phyloP scores from a whole-genome alignment of 108 stramenopile species.

The Fistulifera pelliculosa region DNA sequence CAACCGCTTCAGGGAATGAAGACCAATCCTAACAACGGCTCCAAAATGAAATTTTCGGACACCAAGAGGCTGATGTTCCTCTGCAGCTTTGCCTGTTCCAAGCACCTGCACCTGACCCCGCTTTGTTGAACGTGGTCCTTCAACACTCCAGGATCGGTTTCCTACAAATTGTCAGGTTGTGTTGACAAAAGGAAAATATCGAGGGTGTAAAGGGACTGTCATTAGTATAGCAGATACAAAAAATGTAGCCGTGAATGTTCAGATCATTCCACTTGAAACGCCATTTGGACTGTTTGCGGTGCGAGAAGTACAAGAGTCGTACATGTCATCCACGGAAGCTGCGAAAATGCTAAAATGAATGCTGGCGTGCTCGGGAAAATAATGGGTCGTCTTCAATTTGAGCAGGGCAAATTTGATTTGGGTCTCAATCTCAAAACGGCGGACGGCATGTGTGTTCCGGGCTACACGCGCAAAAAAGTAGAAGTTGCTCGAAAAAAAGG shows the following conservation, averaged over 20 bases:
- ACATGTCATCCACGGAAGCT: slow-evolving; percentile 67
- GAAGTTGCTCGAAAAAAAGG: slow-evolving; percentile 23
- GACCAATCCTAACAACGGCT: slow-evolving; percentile 77
- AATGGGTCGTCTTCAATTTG: slow-evolving; percentile 71
- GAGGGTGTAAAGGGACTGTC: slow-evolving; percentile 69
- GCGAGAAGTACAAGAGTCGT: slow-evolving; percentile 74
- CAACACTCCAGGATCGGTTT: slow-evolving; percentile 79
- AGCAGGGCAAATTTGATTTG: slow-evolving; percentile 80
- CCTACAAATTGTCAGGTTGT: slow-evolving; percentile 70
- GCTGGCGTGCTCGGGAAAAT: slow-evolving; percentile 77
- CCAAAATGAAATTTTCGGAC: slow-evolving; percentile 82
- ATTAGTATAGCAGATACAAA: slow-evolving; percentile 57
- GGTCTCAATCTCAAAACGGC: slow-evolving; percentile 90
- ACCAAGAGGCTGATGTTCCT: slow-evolving; percentile 90
- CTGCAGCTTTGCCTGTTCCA: slow-evolving; percentile 87
- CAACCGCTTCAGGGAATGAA: slow-evolving; percentile 92
- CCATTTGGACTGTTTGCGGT: slow-evolving; percentile 89
- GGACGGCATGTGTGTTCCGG: slow-evolving; percentile 75
- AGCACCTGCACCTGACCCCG: slow-evolving; percentile 91
- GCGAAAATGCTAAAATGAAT: slow-evolving; percentile 74
- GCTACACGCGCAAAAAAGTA: slow-evolving; percentile 67
- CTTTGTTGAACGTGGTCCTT: slow-evolving; percentile 77
- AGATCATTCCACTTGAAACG: slow-evolving; percentile 73
- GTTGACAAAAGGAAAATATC: slow-evolving; percentile 67
- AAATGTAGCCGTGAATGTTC: slow-evolving; percentile 77